A percentile compares a stretch with the other conserved stretches of the same genome.
Conservation (phyloP, 2,329 filamentous ascomycete species). For the Gnomoniopsis smithogilvyi region DNA sequence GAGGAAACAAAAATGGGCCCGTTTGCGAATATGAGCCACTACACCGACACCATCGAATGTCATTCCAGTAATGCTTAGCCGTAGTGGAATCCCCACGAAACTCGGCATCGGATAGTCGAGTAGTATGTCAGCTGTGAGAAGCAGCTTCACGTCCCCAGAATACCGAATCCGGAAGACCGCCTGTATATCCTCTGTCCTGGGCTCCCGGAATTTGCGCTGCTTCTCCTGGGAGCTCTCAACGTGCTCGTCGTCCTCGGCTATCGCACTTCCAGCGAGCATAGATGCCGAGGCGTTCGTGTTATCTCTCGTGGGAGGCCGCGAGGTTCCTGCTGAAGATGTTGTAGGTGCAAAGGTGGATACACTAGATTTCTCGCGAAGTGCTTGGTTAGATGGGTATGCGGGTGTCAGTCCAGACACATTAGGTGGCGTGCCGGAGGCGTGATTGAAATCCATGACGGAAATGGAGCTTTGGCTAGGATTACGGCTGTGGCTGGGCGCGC, state of each 20-base stretch:
- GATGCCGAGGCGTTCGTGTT: constrained; percentile 26
- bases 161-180: constrained; percentile 90
- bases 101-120: constrained; percentile 98
- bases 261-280: constrained; percentile 31
- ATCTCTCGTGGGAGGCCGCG: constrained; percentile 57
- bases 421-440: constrained; percentile 15
- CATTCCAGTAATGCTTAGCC: constrained; percentile 90
- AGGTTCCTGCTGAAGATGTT: constrained; percentile 45
- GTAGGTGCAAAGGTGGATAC: constrained; percentile 61
- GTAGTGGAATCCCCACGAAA: constrained; percentile 93
- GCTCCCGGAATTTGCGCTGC: constrained; percentile 58
- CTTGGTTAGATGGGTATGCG: constrained; percentile 19
- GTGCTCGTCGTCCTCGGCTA: constrained; percentile 36
- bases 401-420: constrained; percentile 11
- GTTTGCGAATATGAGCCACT: constrained; percentile 82
- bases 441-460: constrained; percentile 39
- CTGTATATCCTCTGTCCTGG: constrained; percentile 81
- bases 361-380: constrained; percentile 56
- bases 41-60: constrained; percentile 95
- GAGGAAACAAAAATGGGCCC: constrained; percentile 91
- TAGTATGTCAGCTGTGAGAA: constrained; percentile 89
- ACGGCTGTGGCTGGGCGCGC: constrained; percentile 36
- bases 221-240: constrained; percentile 21
- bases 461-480: constrained; percentile 45
- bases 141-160: constrained; percentile 79